Evolutionary conservation across 805 yeast genomes (phyloP), one percentile per base, ranked within the genome.

Genomic region (Yarrowia divulgata): DNA sequence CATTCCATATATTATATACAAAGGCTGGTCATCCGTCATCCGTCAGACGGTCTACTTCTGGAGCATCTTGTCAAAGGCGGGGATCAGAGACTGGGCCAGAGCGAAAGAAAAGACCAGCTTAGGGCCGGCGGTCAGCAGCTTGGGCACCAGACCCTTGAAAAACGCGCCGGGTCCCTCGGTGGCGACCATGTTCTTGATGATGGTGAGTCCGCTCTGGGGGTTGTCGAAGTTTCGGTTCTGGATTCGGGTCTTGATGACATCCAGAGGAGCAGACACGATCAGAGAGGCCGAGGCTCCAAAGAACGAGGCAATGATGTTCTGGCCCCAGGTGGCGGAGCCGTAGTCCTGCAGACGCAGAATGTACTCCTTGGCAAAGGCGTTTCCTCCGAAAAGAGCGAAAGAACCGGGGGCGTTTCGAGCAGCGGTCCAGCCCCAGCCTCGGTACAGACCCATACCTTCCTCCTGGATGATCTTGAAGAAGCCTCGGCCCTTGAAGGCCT

Each of bases 341-440:
- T 95, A 93, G 81, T 95, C 99, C 74, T 83, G 77, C 75, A 95
- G 85, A 16, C 93, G 93, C 75, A 92, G 87, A 71, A 95, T 86
- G 82, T 91, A 95, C 82, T 95, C 99, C 82, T 95, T 95, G 71
- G 99, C 98, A 78, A 95, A 95, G 16, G 99, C 97, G 77, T 94
- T 93, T 81, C 98, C 99, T 74, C 99, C 99, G 74, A 95, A 95
- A 70, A 95, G 84, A 18, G 98, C 97, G 77, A 95, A 95, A 1
- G 97, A 92, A 71, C 99, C 99, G 46, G 99, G 99, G 1, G 98
- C 98, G 79, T 95, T 95, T 86, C 99, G 90, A 54, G 99, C 99
- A 74, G 97, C 97, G 71, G 99, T 95, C 99, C 99, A 95, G 70
- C 98, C 98, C 97, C 98, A 93, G 73, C 99, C 99, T 79, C 97